A percentile compares a stretch with the other conserved stretches of the same genome.
Evolutionary conservation across 2,329 filamentous ascomycete genomes (phyloP).

Genomic region (Neofusicoccum ribis): DNA sequence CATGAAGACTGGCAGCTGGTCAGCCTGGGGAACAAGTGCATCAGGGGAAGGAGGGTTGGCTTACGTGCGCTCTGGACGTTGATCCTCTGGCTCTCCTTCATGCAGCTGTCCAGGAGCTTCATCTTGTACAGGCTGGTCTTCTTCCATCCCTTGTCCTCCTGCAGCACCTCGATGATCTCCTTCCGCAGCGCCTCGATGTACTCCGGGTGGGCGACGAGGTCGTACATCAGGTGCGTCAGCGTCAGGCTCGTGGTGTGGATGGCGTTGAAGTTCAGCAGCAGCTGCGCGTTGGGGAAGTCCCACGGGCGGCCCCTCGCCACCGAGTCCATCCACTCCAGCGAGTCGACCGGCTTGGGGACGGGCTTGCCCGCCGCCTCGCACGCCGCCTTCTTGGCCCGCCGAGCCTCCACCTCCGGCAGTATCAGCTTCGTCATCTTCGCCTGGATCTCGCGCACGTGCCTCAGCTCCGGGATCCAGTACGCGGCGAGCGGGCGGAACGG

Average conservation of each 20-base stretch:
- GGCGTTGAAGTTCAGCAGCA: slow-evolving; percentile 23
- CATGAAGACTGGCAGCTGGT: slow-evolving; percentile 15
- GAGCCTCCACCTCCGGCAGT: slow-evolving; percentile 33
- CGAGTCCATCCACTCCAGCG: slow-evolving; percentile 28
- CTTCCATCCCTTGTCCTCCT: slow-evolving; percentile 27
- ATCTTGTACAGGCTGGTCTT: slow-evolving; percentile 32
- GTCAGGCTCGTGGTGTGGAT: slow-evolving; percentile 29
- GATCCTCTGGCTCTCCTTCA: slow-evolving; percentile 35
- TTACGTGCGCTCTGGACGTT: slow-evolving; percentile 3
- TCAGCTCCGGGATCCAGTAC: slow-evolving; percentile 38
- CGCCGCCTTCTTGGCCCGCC: slow-evolving; percentile 21
- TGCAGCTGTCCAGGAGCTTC: slow-evolving; percentile 35
- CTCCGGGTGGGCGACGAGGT: slow-evolving; percentile 28
- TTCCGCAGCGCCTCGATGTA: slow-evolving; percentile 28
- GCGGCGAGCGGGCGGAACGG: slow-evolving; percentile 34
- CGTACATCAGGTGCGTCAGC: slow-evolving; percentile 26
- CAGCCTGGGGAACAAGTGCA: not conserved
- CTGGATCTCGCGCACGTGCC: slow-evolving; percentile 33
- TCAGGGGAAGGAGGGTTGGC: not conserved
- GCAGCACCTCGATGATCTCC: slow-evolving; percentile 29
- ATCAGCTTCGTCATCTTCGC: slow-evolving; percentile 36
- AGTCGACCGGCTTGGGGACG: slow-evolving; percentile 27
- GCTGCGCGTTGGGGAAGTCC: slow-evolving; percentile 22
- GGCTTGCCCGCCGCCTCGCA: slow-evolving; percentile 23
- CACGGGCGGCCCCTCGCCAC: slow-evolving; percentile 22